Evolutionary conservation across 306 rosid species (phyloP).

Genomic region (Cercis canadensis): DNA sequence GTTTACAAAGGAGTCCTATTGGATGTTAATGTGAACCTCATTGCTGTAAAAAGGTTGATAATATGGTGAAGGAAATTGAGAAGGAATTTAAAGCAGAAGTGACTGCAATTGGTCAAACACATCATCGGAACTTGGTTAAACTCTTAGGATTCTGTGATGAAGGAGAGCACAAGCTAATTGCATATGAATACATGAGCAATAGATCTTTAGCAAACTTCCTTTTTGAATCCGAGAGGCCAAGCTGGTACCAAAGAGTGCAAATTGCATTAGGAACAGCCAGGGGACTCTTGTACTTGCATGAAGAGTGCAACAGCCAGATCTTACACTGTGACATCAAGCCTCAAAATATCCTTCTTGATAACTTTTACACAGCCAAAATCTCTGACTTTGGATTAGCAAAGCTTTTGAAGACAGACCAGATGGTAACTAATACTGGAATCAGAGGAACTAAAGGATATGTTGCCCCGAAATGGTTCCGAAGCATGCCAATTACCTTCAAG

Average conservation of each 20-base stretch:
- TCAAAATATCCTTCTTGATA: slow-evolving; percentile 30
- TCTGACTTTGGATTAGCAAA: slow-evolving; percentile 30
- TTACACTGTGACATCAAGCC: slow-evolving; percentile 33
- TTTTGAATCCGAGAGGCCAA: background rate
- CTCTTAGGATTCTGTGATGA: slow-evolving; percentile 16
- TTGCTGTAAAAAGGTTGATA: background rate
- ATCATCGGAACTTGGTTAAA: no score
- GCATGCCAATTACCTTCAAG: slow-evolving; percentile 20
- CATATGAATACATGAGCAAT: no score
- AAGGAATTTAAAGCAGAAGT: no score
- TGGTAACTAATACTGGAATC: background rate
- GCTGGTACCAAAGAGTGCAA: slow-evolving; percentile 28
- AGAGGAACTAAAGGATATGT: slow-evolving; percentile 37
- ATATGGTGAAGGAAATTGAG: no score
- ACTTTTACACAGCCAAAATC: slow-evolving; percentile 10
- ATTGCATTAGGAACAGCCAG: slow-evolving; percentile 29
- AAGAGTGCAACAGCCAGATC: slow-evolving; percentile 26
- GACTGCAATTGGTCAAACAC: no score
- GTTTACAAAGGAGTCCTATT: slow-evolving; percentile 24
- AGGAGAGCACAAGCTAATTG: no score
- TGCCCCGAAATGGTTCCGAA: slow-evolving; percentile 26
- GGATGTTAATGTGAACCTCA: background rate
- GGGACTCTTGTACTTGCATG: slow-evolving; percentile 37
- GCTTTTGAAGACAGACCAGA: no score
- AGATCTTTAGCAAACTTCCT: no score